These are phyloP conservation scores for Alnus rubra DNA, from an alignment of 306 rosid species.

Conservation along the genomic window DNA sequence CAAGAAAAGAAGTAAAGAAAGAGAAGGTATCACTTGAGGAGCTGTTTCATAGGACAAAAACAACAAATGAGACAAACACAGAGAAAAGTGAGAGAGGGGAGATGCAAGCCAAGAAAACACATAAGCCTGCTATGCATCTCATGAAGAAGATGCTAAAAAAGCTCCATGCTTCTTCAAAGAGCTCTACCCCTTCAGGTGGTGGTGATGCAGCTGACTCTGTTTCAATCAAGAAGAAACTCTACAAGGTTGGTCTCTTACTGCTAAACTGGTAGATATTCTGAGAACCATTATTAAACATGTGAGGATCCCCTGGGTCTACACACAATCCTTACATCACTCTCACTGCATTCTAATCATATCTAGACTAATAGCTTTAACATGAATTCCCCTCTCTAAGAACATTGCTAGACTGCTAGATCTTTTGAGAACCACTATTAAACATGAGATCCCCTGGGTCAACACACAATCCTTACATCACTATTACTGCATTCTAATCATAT, in stretches of 20 bases:
- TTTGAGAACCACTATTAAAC: slow-evolving; percentile 19
- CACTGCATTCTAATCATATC: too few relatives aligned
- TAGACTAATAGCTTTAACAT: too few relatives aligned
- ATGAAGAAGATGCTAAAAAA: slow-evolving; percentile 65
- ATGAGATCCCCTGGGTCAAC: slow-evolving; percentile 9
- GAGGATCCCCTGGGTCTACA: too few relatives aligned
- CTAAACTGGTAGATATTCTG: too few relatives aligned
- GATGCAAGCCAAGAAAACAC: slow-evolving; percentile 40
- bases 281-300: too few relatives aligned
- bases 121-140: slow-evolving; percentile 51
- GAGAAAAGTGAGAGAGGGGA: slow-evolving; percentile 41
- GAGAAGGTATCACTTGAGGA: slow-evolving; percentile 64
- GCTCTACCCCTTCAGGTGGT: slow-evolving; percentile 26
- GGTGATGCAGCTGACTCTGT: slow-evolving; percentile 38
- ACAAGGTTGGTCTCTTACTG: slow-evolving; percentile 59
- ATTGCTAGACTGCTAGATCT: too few relatives aligned
- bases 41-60: slow-evolving; percentile 62
- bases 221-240: slow-evolving; percentile 60
- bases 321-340: too few relatives aligned
- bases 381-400: too few relatives aligned
- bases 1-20: slow-evolving; percentile 48
- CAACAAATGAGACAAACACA: slow-evolving; percentile 32
- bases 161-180: slow-evolving; percentile 48
- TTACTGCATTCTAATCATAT: slow-evolving; percentile 20
- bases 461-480: slow-evolving; percentile 14